A percentile compares a stretch with the other conserved stretches of the same genome.
Conservation (phyloP, 2,329 filamentous ascomycete genomes). For the Cladobotryum mycophilum region DNA sequence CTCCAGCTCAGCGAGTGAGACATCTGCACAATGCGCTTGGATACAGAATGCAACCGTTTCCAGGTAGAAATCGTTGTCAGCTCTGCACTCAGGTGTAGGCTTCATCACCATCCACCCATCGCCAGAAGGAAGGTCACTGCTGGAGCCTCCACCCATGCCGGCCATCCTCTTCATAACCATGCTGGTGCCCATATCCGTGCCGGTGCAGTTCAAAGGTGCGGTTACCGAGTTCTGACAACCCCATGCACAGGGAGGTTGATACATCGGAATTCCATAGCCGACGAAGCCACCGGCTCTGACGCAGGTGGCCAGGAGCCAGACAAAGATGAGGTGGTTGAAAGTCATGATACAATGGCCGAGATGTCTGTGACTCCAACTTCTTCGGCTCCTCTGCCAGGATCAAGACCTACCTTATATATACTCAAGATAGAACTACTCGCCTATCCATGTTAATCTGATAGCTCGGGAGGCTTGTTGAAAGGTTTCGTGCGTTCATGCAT, state of each 20-base stretch:
- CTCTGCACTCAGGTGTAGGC: constrained; percentile 13
- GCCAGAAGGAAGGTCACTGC: constrained; percentile 8
- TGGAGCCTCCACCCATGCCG: neutral
- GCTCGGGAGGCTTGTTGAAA: too few relatives aligned
- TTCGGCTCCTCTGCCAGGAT: too few relatives aligned
- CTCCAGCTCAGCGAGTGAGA: neutral
- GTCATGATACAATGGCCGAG: too few relatives aligned
- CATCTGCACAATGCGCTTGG: constrained; percentile 8
- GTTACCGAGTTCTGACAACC: constrained; percentile 19
- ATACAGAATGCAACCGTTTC: constrained; percentile 17
- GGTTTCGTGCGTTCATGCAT: too few relatives aligned
- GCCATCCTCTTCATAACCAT: neutral
- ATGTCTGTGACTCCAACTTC: too few relatives aligned
- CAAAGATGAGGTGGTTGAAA: neutral
- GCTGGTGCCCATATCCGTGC: neutral
- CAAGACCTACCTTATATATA: too few relatives aligned
- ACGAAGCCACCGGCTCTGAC: constrained; percentile 9
- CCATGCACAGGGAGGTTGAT: constrained; percentile 25
- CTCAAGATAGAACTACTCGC: too few relatives aligned
- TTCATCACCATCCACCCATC: constrained; percentile 12
- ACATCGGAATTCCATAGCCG: constrained; percentile 17
- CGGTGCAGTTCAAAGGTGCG: constrained; percentile 20
- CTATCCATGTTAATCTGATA: too few relatives aligned
- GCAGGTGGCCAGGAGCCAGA: neutral
- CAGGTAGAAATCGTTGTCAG: constrained; percentile 13